Percentiles rank a stretch among this genome's conserved stretches.
phyloP scores from a whole-genome alignment of 768 basidiomycete genomes.

The Hericium erinaceus region DNA sequence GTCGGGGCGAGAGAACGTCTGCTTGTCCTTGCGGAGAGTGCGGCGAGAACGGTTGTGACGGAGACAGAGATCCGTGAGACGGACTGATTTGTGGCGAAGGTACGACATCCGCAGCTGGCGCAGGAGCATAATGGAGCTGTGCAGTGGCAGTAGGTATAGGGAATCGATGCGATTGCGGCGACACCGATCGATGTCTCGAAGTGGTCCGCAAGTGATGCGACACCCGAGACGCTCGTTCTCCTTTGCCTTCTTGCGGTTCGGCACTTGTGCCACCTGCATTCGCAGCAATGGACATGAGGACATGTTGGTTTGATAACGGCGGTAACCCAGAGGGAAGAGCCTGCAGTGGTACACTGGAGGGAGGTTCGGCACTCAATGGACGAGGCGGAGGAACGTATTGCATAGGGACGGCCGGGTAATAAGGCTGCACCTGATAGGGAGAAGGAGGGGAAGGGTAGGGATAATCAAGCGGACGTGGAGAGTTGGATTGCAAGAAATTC shows the following conservation, averaged over 20 bases:
- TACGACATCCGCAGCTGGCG: not conserved
- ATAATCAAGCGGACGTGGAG: conserved; percentile 19
- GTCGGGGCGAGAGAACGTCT: conserved; percentile 51
- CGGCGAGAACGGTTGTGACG: not conserved
- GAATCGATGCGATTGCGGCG: conserved; percentile 50
- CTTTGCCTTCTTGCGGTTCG: conserved; percentile 50
- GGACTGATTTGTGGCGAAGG: no score
- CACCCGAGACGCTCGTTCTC: conserved; percentile 47
- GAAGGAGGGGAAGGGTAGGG: conserved; percentile 24
- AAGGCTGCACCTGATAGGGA: conserved; percentile 13
- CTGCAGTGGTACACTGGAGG: conserved; percentile 24
- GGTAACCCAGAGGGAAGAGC: conserved; percentile 29
- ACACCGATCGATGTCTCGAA: conserved; percentile 52
- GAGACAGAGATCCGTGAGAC: not conserved
- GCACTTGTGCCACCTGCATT: not conserved
- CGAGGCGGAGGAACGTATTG: conserved; percentile 26
- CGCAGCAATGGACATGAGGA: conserved; percentile 4
- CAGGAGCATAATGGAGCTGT: not conserved
- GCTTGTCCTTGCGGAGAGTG: not conserved
- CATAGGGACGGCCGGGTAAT: conserved; percentile 26
- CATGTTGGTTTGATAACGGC: conserved; percentile 19
- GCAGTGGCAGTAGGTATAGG: conserved; percentile 24
- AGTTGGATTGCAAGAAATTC: conserved; percentile 21
- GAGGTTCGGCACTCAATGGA: conserved; percentile 43
- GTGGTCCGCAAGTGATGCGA: conserved; percentile 49